Base-by-base conservation (phyloP, 2,329 filamentous ascomycete genomes). In the Waltergamsia citrina region DNA sequence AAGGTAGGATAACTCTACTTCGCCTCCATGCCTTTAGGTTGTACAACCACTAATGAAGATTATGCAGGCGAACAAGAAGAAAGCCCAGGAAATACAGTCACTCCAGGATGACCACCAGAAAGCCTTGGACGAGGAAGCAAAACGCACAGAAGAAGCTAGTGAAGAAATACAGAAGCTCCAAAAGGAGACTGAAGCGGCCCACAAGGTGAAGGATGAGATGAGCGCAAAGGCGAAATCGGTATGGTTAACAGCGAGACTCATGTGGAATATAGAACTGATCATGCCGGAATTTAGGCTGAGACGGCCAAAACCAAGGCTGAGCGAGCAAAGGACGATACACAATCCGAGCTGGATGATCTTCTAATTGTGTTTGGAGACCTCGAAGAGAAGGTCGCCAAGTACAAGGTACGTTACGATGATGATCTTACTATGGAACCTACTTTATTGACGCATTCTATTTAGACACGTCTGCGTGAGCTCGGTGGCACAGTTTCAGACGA, bases 351-450 rank as follows among this genome's bases (percentile, higher is more conserved):
- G 29, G 85, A 92, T 44, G 85, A 92, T 53, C 65, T 90, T 35
- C 61, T 92, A 23, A 82, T 90, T 62, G 79, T 92, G 5, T 85
- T 88, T 55, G 78, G 75, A 11, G 85, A 92, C 50, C 51, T 87
- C 14, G 85, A 92, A 55, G 81, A 85, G 35, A 90, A 88, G 59
- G 66, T 77, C 32, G 68, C 70, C 27, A 76, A 74, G 45, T 86
- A 90, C 51, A 90, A 85, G 69, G 81, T 82, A 58, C 43, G 68
- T 38, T 17, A 20, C 23, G 32, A 16, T 21, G 4, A 30, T 24
- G 18, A 21, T 34, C n/a, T n/a, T n/a, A n/a, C n/a, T n/a, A n/a
- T n/a, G n/a, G n/a, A n/a, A n/a, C n/a, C n/a, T n/a, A n/a, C n/a
- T n/a, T n/a, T n/a, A 33, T 36, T 47, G 28, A 45, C 35, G 29